These are phyloP conservation scores for Cercospora beticola DNA, from an alignment of 2,329 filamentous ascomycete genomes.

Conservation along the genomic window DNA sequence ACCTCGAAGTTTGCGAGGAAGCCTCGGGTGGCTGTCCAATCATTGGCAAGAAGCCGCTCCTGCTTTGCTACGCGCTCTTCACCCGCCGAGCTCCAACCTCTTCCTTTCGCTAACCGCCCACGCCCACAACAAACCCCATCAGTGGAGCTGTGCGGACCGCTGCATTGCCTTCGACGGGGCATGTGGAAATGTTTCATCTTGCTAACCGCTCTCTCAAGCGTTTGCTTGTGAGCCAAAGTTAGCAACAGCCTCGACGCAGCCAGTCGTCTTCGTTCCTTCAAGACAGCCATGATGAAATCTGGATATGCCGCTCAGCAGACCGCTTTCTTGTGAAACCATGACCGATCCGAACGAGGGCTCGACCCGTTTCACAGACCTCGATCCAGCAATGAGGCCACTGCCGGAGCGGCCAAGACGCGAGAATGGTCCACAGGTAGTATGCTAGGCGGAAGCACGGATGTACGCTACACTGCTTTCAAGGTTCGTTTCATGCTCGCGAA, in stretches of 20 bases:
- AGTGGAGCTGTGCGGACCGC: constrained; percentile 20
- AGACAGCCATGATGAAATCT: constrained; percentile 16
- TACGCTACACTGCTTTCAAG: constrained; percentile 27
- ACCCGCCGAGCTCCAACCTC: constrained; percentile 21
- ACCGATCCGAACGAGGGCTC: constrained; percentile 11
- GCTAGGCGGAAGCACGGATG: constrained; percentile 25
- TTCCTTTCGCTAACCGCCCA: constrained; percentile 22
- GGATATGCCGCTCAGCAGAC: constrained; percentile 14
- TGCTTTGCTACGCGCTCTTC: constrained; percentile 11
- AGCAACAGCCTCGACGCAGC: constrained; percentile 19
- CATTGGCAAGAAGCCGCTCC: neutral
- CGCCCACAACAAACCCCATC: constrained; percentile 14
- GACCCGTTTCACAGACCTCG: constrained; percentile 21
- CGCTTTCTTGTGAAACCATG: constrained; percentile 18
- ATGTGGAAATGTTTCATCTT: constrained; percentile 35
- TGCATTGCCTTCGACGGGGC: constrained; percentile 16
- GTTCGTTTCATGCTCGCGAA: constrained; percentile 31
- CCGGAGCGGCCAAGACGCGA: constrained; percentile 14
- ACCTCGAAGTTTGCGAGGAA: constrained; percentile 1
- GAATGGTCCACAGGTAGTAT: constrained; percentile 15
- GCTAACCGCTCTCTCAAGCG: constrained; percentile 30
- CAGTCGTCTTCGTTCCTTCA: constrained; percentile 21
- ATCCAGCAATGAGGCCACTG: constrained; percentile 14
- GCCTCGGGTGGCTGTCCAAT: neutral
- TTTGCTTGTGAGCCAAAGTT: constrained; percentile 28